Evolutionary conservation across 192 early-diverging fungal genomes (phyloP).

Genomic region (Backusella parvicylindrica): DNA sequence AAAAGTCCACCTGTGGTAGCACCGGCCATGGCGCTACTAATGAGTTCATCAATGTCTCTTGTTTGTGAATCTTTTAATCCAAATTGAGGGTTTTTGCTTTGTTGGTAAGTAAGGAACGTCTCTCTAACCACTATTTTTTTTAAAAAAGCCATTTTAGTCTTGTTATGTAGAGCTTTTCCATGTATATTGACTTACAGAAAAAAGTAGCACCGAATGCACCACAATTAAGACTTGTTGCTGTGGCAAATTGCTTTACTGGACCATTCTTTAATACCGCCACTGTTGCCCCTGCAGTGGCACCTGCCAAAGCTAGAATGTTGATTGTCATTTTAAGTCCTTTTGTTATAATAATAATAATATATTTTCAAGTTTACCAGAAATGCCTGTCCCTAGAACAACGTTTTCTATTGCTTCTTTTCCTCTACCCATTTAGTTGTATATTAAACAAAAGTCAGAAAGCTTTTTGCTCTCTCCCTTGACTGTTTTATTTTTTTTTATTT

Average conservation of each 20-base stretch:
- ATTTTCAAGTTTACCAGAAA: too few species aligned
- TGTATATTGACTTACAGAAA: constrained; percentile 38
- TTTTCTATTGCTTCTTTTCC: constrained; percentile 1
- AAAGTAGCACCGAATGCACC: constrained; percentile 50
- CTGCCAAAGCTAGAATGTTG: constrained; percentile 27
- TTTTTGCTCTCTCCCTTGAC: not conserved
- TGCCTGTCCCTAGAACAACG: not conserved
- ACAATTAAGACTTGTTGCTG: constrained; percentile 44
- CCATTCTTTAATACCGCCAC: constrained; percentile 43
- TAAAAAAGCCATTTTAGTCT: not conserved
- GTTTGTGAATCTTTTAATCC: constrained; percentile 59
- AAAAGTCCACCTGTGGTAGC: constrained; percentile 56
- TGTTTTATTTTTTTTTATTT: not conserved
- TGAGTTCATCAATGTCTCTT: constrained; percentile 55
- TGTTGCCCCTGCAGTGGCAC: constrained; percentile 40
- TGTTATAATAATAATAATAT: not conserved
- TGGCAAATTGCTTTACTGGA: constrained; percentile 39
- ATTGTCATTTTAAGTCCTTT: not conserved
- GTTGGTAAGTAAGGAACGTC: constrained; percentile 55
- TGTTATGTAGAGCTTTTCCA: not conserved
- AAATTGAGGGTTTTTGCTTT: constrained; percentile 43
- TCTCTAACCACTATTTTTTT: constrained; percentile 49
- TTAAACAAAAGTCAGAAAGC: not conserved
- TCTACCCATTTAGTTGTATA: not conserved
- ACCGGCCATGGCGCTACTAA: constrained; percentile 60